Evolutionary conservation across 805 yeast species (phyloP).

Genomic region (Barnettozyma pratensis): DNA sequence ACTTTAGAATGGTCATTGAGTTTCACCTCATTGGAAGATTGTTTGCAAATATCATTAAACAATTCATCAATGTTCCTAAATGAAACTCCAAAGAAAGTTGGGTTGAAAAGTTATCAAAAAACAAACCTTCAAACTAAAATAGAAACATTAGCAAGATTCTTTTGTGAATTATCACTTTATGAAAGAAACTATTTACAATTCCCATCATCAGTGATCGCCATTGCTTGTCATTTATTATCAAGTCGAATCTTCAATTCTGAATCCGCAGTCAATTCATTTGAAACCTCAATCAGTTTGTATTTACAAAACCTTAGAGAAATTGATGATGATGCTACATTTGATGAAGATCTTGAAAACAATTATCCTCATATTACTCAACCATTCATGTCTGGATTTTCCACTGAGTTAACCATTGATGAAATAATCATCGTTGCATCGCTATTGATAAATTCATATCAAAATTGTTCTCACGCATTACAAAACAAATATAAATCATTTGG

Average conservation of each 20-base stretch:
- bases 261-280: constrained; percentile 20
- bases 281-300: constrained; percentile 10
- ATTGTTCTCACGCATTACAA: constrained; percentile 20
- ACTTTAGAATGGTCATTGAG: constrained; percentile 61
- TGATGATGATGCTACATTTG: constrained; percentile 23
- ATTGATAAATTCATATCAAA: constrained; percentile 15
- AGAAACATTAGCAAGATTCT: constrained; percentile 37
- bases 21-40: constrained; percentile 25
- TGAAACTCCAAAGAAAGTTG: constrained; percentile 19
- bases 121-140: constrained; percentile 9
- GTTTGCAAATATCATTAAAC: constrained; percentile 20
- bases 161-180: constrained; percentile 50
- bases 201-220: constrained; percentile 42
- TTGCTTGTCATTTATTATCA: constrained; percentile 47
- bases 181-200: constrained; percentile 42
- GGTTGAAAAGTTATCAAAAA: constrained; percentile 13
- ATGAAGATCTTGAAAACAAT: constrained; percentile 22
- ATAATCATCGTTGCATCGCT: constrained; percentile 15
- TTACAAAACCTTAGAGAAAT: constrained; percentile 10
- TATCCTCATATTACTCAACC: constrained; percentile 21
- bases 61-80: constrained; percentile 8
- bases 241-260: constrained; percentile 39
- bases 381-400: constrained; percentile 21
- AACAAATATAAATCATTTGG: constrained; percentile 17
- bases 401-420: constrained; percentile 10